A percentile compares a stretch with the other conserved stretches of the same genome.
Evolutionary conservation across 106 monocot species (phyloP).

Genomic region (Allium cepa): DNA sequence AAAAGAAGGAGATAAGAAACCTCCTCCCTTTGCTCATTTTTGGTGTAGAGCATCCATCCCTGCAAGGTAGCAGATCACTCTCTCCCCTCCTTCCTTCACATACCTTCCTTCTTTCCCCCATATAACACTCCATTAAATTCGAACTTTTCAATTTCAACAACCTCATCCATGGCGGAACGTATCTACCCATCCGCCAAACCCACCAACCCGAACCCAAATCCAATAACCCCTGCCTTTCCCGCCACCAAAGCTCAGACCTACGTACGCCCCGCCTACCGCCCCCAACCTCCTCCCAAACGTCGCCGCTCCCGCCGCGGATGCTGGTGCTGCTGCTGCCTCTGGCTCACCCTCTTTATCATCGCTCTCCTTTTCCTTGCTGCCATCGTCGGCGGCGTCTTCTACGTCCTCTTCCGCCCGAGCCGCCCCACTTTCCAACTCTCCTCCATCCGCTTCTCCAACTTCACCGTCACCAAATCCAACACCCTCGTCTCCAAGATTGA

Average conservation of each 20-base stretch:
- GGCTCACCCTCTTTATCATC: constrained; percentile 30
- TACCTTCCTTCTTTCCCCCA: not conserved
- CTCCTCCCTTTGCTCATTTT: not conserved
- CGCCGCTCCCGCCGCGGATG: constrained; percentile 28
- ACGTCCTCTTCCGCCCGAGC: constrained; percentile 48
- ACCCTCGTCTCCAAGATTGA: constrained; percentile 25
- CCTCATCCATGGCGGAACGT: constrained; percentile 28
- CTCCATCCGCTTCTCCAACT: constrained; percentile 30
- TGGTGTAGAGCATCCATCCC: not conserved
- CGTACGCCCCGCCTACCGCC: constrained; percentile 43
- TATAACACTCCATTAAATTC: not conserved
- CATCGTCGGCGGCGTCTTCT: constrained; percentile 54
- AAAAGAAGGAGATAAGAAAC: not conserved
- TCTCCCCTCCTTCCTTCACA: not conserved
- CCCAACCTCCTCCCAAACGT: constrained; percentile 17
- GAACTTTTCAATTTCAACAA: not conserved
- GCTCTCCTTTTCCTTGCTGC: constrained; percentile 44
- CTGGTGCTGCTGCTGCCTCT: constrained; percentile 41
- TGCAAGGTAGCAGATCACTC: not conserved
- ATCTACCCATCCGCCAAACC: constrained; percentile 47
- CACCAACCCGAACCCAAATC: constrained; percentile 8
- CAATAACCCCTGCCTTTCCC: constrained; percentile 14
- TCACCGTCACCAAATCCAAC: constrained; percentile 30
- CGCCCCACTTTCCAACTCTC: constrained; percentile 44
- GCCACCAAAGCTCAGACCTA: constrained; percentile 40